Evolutionary conservation across 1,284 basidiomycete species (phyloP), one percentile per base, ranked within the genome.

Genomic region (Cryptococcus deneoformans): DNA sequence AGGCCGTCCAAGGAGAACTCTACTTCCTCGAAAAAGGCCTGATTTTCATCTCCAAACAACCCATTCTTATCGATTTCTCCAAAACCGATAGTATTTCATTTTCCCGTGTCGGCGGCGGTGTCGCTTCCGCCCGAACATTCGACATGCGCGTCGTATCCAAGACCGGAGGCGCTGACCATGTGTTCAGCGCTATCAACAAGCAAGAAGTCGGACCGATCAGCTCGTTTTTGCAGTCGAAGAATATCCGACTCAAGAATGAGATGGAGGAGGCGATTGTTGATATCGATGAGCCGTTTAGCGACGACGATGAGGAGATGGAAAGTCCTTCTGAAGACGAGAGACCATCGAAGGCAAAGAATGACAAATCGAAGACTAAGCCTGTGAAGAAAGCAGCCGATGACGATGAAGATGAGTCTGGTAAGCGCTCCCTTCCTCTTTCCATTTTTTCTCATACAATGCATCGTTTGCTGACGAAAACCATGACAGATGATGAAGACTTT

Each of bases 1-100:
- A 99, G 80, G 96, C 96, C 46, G 85, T 90, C 12, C 94, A 97
- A 77, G 96, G 96, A 62, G 92, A 97, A 75, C 85, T 99, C 34
- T 99, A 97, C 83, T 86, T 98, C 80, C 86, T 99, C 61, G 96
- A 99, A 76, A 97, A 97, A 84, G 92, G 90, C 74, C 83, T 99
- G 51, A 91, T 99, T 79, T 99, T 98, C 81, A 93, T 99, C 55
- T 93, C 94, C 58, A 99, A 98, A 78, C 89, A 93, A 70, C 94
- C 96, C 1, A 87, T 88, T 42, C 87, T 97, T 68, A 85, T 98
- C 67, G 90, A 96, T 65, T 87, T 96, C 64, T 85, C 86, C 56
- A 92, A 98, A 70, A 89, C 98, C 58, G 87, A 93, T 68, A 88
- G 90, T 77, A 89, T 92, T 60, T 84, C 92, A 52, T 97, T 99